Percentiles rank a stretch among this genome's conserved stretches.
phyloP scores from a whole-genome alignment of 2,329 filamentous ascomycete genomes.

The Sphaerulina vaccinii region DNA sequence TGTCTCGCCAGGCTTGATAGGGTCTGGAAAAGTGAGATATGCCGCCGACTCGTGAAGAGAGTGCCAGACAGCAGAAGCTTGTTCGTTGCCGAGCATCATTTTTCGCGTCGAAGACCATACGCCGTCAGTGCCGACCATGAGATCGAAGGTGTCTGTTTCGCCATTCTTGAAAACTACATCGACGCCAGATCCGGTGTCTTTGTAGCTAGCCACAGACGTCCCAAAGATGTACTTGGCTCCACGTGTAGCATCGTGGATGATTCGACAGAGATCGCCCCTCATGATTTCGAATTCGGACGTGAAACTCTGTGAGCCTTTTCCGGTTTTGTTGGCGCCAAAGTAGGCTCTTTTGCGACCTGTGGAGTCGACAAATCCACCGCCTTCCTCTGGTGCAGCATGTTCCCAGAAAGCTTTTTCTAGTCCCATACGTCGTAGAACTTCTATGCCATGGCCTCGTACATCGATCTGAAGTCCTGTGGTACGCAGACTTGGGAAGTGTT shows the following conservation, averaged over 20 bases:
- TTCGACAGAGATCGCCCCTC: too few species aligned
- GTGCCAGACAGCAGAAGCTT: slow-evolving; percentile 2
- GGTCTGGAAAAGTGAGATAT: slow-evolving; percentile 3
- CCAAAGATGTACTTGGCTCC: slow-evolving; percentile 16
- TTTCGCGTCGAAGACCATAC: slow-evolving; percentile 23
- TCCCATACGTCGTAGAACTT: slow-evolving; percentile 44
- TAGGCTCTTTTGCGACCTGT: slow-evolving; percentile 25
- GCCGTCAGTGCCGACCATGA: slow-evolving; percentile 32
- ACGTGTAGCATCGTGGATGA: slow-evolving; percentile 13
- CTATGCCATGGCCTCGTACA: slow-evolving; percentile 44
- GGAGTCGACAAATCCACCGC: slow-evolving; percentile 41
- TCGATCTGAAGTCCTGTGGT: slow-evolving; percentile 48
- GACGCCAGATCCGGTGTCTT: neutral
- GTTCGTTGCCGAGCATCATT: slow-evolving; percentile 28
- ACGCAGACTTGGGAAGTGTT: slow-evolving; percentile 42
- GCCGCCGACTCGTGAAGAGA: neutral
- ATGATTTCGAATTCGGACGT: slow-evolving; percentile 42
- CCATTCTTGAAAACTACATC: slow-evolving; percentile 22
- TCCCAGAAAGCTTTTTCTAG: slow-evolving; percentile 40
- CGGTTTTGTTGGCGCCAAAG: slow-evolving; percentile 26
- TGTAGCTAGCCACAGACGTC: slow-evolving; percentile 17
- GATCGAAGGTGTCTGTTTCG: slow-evolving; percentile 21
- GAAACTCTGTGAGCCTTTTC: slow-evolving; percentile 36
- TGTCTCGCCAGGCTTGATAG: slow-evolving; percentile 4
- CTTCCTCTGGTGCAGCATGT: slow-evolving; percentile 42